phyloP scores from a whole-genome alignment of 164 flowering plant species.

The Nymphaea thermarum region DNA sequence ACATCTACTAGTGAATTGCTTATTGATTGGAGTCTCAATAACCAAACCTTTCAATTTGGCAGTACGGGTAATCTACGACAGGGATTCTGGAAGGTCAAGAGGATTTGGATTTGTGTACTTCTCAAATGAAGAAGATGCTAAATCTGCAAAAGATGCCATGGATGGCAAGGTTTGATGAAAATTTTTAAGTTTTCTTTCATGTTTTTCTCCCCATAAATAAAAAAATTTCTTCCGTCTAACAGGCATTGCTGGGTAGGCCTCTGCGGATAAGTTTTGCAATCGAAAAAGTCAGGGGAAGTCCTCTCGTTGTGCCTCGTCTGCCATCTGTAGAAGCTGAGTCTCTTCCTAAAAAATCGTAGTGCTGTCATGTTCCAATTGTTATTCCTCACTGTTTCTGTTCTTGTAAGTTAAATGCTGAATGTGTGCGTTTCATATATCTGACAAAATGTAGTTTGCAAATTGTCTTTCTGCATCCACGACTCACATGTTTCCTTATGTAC shows the following conservation, averaged over 20 bases:
- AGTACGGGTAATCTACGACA: slow-evolving; percentile 79
- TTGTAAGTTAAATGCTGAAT: no score
- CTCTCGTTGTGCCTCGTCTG: slow-evolving; percentile 71
- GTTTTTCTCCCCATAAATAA: background rate
- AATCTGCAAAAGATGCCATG: slow-evolving; percentile 74
- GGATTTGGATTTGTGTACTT: slow-evolving; percentile 84
- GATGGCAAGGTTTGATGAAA: slow-evolving; percentile 56
- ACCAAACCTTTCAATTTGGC: background rate
- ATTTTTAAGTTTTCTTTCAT: background rate
- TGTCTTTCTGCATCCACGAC: no score
- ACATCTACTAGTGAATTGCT: background rate
- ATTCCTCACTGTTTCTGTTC: no score
- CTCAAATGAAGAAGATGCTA: slow-evolving; percentile 44
- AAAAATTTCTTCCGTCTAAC: slow-evolving; percentile 6
- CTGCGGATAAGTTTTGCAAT: slow-evolving; percentile 64
- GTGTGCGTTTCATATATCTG: no score
- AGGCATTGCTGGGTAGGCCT: slow-evolving; percentile 85
- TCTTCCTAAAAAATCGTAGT: background rate
- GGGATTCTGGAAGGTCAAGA: slow-evolving; percentile 70
- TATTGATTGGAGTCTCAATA: background rate
- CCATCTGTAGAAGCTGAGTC: slow-evolving; percentile 6
- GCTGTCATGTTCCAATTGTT: no score
- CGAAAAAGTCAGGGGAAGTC: slow-evolving; percentile 72
- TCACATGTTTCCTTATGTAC: no score
- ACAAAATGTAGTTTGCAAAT: no score